Evolutionary conservation across 129 eudicot species (phyloP).

Genomic region (Sambucus nigra): DNA sequence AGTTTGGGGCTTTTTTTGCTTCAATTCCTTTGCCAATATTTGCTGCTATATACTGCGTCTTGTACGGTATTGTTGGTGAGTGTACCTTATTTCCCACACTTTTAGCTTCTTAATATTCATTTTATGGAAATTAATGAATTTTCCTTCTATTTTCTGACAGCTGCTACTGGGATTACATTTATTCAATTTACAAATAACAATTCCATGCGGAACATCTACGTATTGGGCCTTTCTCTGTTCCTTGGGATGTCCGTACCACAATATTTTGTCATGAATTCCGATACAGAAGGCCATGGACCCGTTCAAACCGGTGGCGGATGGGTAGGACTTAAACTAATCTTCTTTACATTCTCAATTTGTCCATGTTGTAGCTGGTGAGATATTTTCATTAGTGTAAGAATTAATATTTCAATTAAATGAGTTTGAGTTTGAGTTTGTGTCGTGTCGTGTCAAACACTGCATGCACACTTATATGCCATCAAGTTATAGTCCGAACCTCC

Average conservation of each 20-base stretch:
- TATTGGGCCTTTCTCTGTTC: conserved; percentile 69
- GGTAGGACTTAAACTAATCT: conserved; percentile 35
- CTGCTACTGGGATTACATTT: conserved; percentile 80
- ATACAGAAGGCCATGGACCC: conserved; percentile 58
- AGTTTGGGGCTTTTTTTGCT: conserved; percentile 96
- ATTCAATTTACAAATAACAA: conserved; percentile 79
- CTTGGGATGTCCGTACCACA: conserved; percentile 93
- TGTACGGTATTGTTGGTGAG: conserved; percentile 93
- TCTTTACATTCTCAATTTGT: not conserved
- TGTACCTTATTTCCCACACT: not conserved
- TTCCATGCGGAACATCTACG: conserved; percentile 85
- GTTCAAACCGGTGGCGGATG: conserved; percentile 67
- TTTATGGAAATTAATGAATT: conserved; percentile 1
- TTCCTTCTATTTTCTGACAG: conserved; percentile 31
- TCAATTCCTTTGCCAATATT: conserved; percentile 80
- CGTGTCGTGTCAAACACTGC: too few relatives aligned
- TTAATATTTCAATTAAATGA: too few relatives aligned
- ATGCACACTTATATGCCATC: too few relatives aligned
- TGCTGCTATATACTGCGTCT: conserved; percentile 83
- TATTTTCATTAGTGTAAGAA: not conserved
- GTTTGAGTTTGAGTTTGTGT: too few relatives aligned
- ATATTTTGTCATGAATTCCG: conserved; percentile 63
- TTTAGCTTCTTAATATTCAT: not conserved
- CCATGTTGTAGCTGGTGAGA: not conserved
- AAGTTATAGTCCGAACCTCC: too few relatives aligned